phyloP scores from a whole-genome alignment of 331 rosid genomes.

The Dryas integrifolia region DNA sequence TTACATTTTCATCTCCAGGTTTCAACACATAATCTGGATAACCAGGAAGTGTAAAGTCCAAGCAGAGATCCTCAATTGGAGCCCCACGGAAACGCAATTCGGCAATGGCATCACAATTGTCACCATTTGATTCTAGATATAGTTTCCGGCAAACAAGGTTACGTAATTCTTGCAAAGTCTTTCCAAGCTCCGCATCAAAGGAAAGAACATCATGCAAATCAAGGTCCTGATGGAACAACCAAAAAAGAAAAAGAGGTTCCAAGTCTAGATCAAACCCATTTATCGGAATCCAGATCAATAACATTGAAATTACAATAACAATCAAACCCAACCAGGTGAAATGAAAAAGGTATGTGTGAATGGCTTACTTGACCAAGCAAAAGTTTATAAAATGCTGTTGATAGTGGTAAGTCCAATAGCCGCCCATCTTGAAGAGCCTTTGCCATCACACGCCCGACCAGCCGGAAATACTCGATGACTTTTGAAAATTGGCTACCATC shows the following conservation, averaged over 20 bases:
- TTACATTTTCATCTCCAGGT: constrained; percentile 78
- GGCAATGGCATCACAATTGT: constrained; percentile 29
- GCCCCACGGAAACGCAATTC: constrained; percentile 63
- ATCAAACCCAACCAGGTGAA: constrained; percentile 1
- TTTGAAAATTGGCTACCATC: constrained; percentile 71
- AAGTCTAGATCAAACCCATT: constrained; percentile 1
- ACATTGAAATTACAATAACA: not conserved
- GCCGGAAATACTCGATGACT: constrained; percentile 79
- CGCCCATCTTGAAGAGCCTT: constrained; percentile 99
- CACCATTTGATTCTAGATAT: constrained; percentile 52
- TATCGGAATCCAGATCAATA: not conserved
- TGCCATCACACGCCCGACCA: constrained; percentile 88
- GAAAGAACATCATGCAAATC: constrained; percentile 88
- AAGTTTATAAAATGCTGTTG: constrained; percentile 82
- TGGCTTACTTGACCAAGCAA: constrained; percentile 84
- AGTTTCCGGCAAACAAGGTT: constrained; percentile 72
- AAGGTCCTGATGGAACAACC: constrained; percentile 65
- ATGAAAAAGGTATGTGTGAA: not conserved
- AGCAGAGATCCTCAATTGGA: constrained; percentile 75
- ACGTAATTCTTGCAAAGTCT: constrained; percentile 79
- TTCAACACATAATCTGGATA: constrained; percentile 81
- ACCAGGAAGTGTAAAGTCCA: constrained; percentile 93
- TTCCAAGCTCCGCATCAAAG: constrained; percentile 86
- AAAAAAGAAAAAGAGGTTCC: not conserved
- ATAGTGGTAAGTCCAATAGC: constrained; percentile 82